Base-by-base conservation (phyloP, 257 asterid species). In the Nicotiana otophora region DNA sequence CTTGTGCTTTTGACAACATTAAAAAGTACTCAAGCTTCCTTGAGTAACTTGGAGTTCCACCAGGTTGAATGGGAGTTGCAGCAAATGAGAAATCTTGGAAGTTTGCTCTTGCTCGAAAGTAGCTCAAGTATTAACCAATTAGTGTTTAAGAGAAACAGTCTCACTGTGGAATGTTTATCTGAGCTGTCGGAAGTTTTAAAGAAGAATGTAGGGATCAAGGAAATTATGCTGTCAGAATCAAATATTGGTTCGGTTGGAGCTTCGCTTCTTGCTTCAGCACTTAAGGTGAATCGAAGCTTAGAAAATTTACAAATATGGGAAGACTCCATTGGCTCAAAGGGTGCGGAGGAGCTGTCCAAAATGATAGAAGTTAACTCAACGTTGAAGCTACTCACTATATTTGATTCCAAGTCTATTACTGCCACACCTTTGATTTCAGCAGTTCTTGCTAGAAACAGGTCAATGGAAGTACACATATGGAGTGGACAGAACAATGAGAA, bases 331-430 rank as follows among this genome's bases (percentile, higher is more conserved):
- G 98, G 98, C 15, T 82, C 92, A 0, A 87, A 81, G 53, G 98
- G 98, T 5, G 92, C 97, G 2, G 98, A 95, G 82, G 97, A 92
- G 86, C 83, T 95, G 1, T 95, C 97, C 0, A 89, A 89, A 81
- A 95, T 95, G 98, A 93, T 95, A n/a, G 98, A 95, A 88, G 95
- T 80, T n/a, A 95, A 95, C 85, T 88, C 97, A 3, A 77, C 92
- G 55, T 84, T 95, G 65, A 95, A 83, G 82, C 74, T 89, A 39
- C 77, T 95, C 66, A 89, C 91, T 1, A 80, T 95, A 28, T 92
- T 91, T 33, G 97, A 93, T 88, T 88, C 89, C 0, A 91, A 85
- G 67, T 36, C 89, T 0, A 63, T 81, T 62, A 85, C 90, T 1
- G 94, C 97, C 14, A 78, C 97, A 1, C 97, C 98, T 48, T 78